Conservation (phyloP, 169 alveolate species). For the Eimeria acervulina region DNA sequence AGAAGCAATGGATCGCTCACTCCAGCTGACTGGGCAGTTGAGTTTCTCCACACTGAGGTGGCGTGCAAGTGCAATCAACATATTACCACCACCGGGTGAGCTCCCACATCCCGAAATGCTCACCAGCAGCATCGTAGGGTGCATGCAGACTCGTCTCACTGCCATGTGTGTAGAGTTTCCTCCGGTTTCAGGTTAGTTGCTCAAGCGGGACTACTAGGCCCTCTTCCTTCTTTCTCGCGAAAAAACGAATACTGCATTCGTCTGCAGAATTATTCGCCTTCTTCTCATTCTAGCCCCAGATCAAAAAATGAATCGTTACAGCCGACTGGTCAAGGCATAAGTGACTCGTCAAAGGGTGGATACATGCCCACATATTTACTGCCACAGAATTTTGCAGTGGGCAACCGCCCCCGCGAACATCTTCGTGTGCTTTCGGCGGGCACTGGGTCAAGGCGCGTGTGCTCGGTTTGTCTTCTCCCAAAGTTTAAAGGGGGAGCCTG, state of each 20-base stretch:
- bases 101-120: not conserved
- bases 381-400: not conserved
- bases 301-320: not conserved
- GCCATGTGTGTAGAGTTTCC: not conserved
- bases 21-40: constrained; percentile 76
- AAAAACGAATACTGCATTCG: not conserved
- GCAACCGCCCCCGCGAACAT: not conserved
- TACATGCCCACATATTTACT: not conserved
- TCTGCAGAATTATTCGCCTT: not conserved
- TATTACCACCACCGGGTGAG: constrained; percentile 2
- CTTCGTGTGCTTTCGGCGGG: constrained; percentile 62
- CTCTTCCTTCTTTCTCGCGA: not conserved
- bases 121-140: not conserved
- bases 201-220: not conserved
- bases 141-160: not conserved
- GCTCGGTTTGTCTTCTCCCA: constrained; percentile 56
- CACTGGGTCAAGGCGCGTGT: constrained; percentile 38
- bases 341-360: not conserved
- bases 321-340: not conserved
- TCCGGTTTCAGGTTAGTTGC: constrained; percentile 34
- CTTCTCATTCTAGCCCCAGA: constrained; percentile 29
- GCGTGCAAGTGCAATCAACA: constrained; percentile 51
- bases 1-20: constrained; percentile 32
- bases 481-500: not conserved
- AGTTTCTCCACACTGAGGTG: constrained; percentile 73